These are phyloP conservation scores for Sicyos baderoa DNA, from an alignment of 306 rosid species.

Conservation along the genomic window DNA sequence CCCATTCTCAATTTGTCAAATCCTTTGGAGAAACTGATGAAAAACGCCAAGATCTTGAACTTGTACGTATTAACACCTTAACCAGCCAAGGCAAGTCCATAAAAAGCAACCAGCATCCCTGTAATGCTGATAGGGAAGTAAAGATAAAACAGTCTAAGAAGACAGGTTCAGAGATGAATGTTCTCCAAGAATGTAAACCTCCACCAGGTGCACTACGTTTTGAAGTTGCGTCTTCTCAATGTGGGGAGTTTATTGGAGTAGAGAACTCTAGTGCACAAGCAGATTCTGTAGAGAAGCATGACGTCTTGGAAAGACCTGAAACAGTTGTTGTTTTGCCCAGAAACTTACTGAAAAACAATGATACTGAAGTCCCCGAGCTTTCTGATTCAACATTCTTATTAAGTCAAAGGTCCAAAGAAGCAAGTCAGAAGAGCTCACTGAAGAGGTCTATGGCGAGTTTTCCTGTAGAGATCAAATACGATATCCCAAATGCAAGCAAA, in stretches of 20 bases:
- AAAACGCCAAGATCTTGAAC: constrained; percentile 31
- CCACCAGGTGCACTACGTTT: constrained; percentile 16
- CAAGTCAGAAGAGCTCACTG: constrained; percentile 27
- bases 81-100: constrained; percentile 29
- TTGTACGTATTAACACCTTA: constrained; percentile 21
- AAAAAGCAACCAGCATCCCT: constrained; percentile 28
- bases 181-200: constrained; percentile 29
- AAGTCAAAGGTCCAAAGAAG: constrained; percentile 36
- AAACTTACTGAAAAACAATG: constrained; percentile 29
- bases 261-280: constrained; percentile 29
- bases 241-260: constrained; percentile 31
- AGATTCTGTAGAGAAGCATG: constrained; percentile 25
- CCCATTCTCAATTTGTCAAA: constrained; percentile 31
- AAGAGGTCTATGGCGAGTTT: constrained; percentile 34
- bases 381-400: constrained; percentile 31
- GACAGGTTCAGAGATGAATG: constrained; percentile 25
- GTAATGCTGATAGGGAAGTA: constrained; percentile 27
- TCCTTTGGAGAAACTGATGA: constrained; percentile 29
- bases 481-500: constrained; percentile 33
- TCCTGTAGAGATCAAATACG: constrained; percentile 25
- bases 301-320: constrained; percentile 30
- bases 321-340: constrained; percentile 43
- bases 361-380: constrained; percentile 27
- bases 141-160: constrained; percentile 30
- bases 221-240: constrained; percentile 36